Base-by-base conservation (phyloP, 2,329 filamentous ascomycete genomes). In the Aspergillus eucalypticola region DNA sequence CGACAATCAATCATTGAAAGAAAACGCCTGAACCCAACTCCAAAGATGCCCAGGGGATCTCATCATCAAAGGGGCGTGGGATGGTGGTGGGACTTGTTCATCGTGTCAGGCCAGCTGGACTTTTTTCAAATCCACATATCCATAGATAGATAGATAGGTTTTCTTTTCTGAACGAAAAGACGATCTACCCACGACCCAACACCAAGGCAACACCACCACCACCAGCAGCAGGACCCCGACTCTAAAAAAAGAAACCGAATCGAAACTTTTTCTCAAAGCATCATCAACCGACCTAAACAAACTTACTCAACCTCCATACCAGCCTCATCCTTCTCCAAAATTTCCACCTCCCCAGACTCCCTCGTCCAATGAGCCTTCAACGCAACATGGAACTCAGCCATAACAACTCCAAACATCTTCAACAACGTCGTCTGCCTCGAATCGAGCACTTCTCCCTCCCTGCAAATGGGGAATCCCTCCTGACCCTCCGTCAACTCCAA, bases 391-490 rank as follows among this genome's bases (percentile, higher is more conserved):
- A 99, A 99, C 80, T 98, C 92, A 60, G 92, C 91, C 78, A 95
- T 86, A 64, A 90, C 91, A 59, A 97, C 86, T 56, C 92, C 90
- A 79, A 99, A 98, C 71, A 96, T 83, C 86, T 98, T 98, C 77
- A 99, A 78, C 73, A 99, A 80, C 65, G 92, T 89, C 59, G 95
- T 97, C 84, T 99, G 95, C 69, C 94, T 86, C 67, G 90, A 93
- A 78, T 97, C 93, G 67, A 99, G 79, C 48, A 87, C 84, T 73
- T 97, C 87, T 10, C 94, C 95, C 76, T 92, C 88, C 71, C 87
- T 88, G 80, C 94, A 98, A 53, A 99, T 87, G 8, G 84, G 84
- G 74, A 93, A 96, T 23, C 82, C 81, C 53, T 83, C 83, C 68
- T 77, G 69, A 1, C 67, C 75, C 27, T 73, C 73, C 0, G 68